These are phyloP conservation scores for Ceratocystis diversiconidia DNA, from an alignment of 2,329 filamentous ascomycete genomes.

Conservation along the genomic window DNA sequence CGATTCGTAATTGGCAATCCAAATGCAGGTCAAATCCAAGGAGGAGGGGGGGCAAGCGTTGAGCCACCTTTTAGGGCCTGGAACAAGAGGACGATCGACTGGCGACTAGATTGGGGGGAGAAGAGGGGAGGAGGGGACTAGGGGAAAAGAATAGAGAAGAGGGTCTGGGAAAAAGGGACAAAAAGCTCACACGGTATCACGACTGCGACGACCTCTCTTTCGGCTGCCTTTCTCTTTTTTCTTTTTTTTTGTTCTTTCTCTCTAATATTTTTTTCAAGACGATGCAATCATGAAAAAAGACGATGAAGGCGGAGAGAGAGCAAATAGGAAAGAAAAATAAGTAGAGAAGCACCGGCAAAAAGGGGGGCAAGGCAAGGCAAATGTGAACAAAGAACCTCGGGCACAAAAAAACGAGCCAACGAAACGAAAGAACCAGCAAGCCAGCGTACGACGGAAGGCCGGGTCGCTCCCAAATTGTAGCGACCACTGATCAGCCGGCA, in stretches of 20 bases:
- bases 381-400: neutral
- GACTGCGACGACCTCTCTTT: neutral
- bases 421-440: neutral
- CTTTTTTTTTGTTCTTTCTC: too few relatives aligned
- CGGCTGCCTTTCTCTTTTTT: neutral
- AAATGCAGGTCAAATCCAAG: conserved; percentile 1
- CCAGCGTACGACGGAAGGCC: too few relatives aligned
- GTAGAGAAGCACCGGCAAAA: neutral
- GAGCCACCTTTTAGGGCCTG: neutral
- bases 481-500: too few relatives aligned
- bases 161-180: neutral
- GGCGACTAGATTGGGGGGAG: neutral
- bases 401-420: neutral
- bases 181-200: neutral
- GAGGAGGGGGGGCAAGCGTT: neutral
- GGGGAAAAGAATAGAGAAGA: neutral
- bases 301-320: too few relatives aligned
- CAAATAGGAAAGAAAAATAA: too few relatives aligned
- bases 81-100: conserved; percentile 1
- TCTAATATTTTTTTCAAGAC: too few relatives aligned
- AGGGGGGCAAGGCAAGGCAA: neutral
- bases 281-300: neutral
- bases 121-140: neutral
- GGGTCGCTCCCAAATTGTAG: too few relatives aligned
- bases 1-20: neutral